These are phyloP conservation scores for Cercospora zeina DNA, from an alignment of 2,329 filamentous ascomycete species.

Conservation along the genomic window DNA sequence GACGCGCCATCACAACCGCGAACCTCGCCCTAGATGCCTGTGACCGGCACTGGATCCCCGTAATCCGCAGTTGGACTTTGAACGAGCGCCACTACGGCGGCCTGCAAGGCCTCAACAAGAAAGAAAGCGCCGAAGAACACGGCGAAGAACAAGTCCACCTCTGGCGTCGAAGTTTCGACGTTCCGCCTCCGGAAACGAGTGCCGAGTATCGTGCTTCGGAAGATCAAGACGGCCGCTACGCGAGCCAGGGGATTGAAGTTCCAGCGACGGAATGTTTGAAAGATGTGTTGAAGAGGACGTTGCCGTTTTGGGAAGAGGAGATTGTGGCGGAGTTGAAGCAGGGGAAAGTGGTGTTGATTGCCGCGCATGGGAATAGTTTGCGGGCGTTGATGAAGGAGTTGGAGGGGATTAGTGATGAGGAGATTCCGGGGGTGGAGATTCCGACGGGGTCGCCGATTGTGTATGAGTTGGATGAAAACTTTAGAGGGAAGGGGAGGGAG, in stretches of 20 bases:
- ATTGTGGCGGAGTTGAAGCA: neutral
- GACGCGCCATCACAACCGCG: neutral
- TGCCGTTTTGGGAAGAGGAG: neutral
- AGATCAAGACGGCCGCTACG: neutral
- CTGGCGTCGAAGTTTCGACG: neutral
- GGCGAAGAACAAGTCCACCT: neutral
- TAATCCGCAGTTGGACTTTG: neutral
- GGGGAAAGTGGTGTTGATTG: neutral
- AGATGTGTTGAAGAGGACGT: neutral
- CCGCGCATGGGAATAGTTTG: neutral
- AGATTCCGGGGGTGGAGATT: neutral
- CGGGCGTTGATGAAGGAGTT: neutral
- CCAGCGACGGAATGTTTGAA: neutral
- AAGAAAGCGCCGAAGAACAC: neutral
- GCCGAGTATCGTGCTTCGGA: neutral
- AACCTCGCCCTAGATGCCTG: neutral
- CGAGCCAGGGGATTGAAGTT: neutral
- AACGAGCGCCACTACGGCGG: slow-evolving; percentile 2
- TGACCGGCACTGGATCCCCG: neutral
- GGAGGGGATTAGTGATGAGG: neutral
- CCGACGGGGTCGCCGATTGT: neutral
- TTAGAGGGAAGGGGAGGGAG: neutral
- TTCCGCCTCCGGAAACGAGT: neutral
- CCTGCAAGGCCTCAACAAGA: neutral
- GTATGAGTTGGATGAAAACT: neutral